phyloP scores from a whole-genome alignment of 495 filamentous ascomycete species.

The Lindgomyces ingoldianus region DNA sequence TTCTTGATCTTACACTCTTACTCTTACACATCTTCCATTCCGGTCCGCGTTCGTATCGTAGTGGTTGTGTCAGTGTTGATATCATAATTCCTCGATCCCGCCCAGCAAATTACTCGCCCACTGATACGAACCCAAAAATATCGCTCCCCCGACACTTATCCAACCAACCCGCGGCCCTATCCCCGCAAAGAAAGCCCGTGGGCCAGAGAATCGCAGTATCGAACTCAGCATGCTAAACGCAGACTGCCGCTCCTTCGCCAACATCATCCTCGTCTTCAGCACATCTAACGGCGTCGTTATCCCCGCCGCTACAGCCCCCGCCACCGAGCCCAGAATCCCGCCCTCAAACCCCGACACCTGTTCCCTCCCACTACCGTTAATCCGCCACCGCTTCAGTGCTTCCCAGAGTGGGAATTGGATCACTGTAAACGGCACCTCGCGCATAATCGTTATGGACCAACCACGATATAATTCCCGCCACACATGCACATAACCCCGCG shows the following conservation, averaged over 20 bases:
- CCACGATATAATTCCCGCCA: conserved; percentile 86
- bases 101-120: conserved; percentile 75
- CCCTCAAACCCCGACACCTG: conserved; percentile 74
- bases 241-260: conserved; percentile 62
- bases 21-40: neutral
- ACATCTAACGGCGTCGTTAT: conserved; percentile 94
- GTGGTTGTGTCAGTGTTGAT: neutral
- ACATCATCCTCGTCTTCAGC: conserved; percentile 94
- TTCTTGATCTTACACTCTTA: neutral
- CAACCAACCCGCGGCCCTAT: conserved; percentile 87
- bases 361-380: conserved; percentile 24
- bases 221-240: conserved; percentile 60
- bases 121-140: conserved; percentile 96
- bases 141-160: conserved; percentile 90
- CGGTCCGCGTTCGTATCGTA: neutral
- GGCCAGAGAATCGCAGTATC: conserved; percentile 70
- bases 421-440: conserved; percentile 95
- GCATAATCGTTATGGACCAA: conserved; percentile 85
- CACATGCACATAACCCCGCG: conserved; percentile 55
- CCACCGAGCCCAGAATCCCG: conserved; percentile 79
- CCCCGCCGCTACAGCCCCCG: conserved; percentile 83
- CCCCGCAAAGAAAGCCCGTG: conserved; percentile 80
- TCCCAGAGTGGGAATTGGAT: conserved; percentile 99
- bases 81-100: conserved; percentile 37
- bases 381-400: conserved; percentile 68